These are phyloP conservation scores for Cutaneotrichosporon curvatum DNA, from an alignment of 1,284 basidiomycete genomes.

Conservation along the genomic window DNA sequence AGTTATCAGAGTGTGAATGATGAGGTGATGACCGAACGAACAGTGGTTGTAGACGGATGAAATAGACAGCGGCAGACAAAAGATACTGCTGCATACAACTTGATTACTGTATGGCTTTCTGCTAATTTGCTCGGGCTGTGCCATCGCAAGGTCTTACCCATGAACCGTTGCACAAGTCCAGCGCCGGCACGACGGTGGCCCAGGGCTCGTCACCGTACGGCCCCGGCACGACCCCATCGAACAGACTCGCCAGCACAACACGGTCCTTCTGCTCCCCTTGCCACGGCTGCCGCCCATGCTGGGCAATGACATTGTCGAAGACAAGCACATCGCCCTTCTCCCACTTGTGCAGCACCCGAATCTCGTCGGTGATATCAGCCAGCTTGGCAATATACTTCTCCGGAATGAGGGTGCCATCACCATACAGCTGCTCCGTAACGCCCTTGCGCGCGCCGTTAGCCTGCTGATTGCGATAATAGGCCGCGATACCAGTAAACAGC, in stretches of 20 bases:
- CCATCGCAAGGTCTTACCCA: no score
- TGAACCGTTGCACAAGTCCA: no score
- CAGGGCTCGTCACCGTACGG: slow-evolving; percentile 7
- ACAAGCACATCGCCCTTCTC: slow-evolving; percentile 15
- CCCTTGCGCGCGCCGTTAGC: slow-evolving; percentile 3
- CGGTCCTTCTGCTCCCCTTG: slow-evolving; percentile 10
- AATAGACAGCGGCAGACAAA: no score
- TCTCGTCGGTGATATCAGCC: slow-evolving; percentile 14
- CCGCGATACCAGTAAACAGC: slow-evolving; percentile 8
- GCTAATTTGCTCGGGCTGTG: no score
- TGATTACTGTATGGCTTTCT: no score
- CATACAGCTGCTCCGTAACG: slow-evolving; percentile 5
- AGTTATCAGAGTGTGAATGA: no score
- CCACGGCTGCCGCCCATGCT: slow-evolving; percentile 16
- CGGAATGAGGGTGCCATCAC: slow-evolving; percentile 16
- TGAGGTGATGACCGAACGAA: no score
- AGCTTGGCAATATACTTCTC: slow-evolving; percentile 10
- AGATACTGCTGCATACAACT: no score
- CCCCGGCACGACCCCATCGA: slow-evolving; percentile 8
- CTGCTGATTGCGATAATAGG: slow-evolving; percentile 6
- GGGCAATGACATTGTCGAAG: slow-evolving; percentile 11
- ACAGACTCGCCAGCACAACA: slow-evolving; percentile 7
- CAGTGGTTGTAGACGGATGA: no score
- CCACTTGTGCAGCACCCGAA: slow-evolving; percentile 14
- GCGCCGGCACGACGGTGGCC: slow-evolving; percentile 7